Base-by-base conservation (phyloP, 495 filamentous ascomycete genomes). In the Lineolata rhizophorae region DNA sequence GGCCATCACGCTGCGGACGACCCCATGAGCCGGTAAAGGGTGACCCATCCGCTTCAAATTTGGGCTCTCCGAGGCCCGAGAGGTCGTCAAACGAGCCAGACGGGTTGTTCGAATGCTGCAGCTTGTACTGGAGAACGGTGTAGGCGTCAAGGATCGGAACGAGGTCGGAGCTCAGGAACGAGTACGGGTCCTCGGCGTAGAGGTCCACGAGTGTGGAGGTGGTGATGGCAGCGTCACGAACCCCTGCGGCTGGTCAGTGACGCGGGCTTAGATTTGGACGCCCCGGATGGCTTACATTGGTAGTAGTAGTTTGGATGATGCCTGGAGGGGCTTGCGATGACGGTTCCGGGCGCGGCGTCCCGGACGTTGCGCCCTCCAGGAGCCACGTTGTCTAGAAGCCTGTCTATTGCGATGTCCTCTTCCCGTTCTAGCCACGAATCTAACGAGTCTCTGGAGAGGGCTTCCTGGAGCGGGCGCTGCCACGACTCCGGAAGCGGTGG, bases 1-100 rank as follows among this genome's bases (percentile, higher is more conserved):
- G 69, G 11, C 70, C 69, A 43, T 74, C 70, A 20, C 61, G 51
- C 45, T 75, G 70, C 15, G 70, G 70, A 15, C 70, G 52, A 20
- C 70, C 70, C 70, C 70, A 75, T 1, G 56, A 40, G 19, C 57
- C 67, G 14, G 54, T 56, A 46, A 66, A 73, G 6, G 60, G 52
- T 20, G 53, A 54, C 6, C 56, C 55, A 44, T 72, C 50, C 13
- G 58, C 58, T 27, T 66, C 49, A 29, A 63, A 72, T 35, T 73
- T 73, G 4, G 70, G 67, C 30, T 75, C 70, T 12, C 62, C 70
- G 12, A 75, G 57, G 5, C 65, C 64, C 13, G 56, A 50, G 8
- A 60, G 57, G 24, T 56, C 52, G 15, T 48, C 37, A 26, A 69
- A 55, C 11, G 47, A 51, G 2, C 67, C 66, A 10, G 66, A 70